Percentiles rank a stretch among this genome's conserved stretches.
phyloP scores from a whole-genome alignment of 441 rosid species.

The Macaranga tanarius region DNA sequence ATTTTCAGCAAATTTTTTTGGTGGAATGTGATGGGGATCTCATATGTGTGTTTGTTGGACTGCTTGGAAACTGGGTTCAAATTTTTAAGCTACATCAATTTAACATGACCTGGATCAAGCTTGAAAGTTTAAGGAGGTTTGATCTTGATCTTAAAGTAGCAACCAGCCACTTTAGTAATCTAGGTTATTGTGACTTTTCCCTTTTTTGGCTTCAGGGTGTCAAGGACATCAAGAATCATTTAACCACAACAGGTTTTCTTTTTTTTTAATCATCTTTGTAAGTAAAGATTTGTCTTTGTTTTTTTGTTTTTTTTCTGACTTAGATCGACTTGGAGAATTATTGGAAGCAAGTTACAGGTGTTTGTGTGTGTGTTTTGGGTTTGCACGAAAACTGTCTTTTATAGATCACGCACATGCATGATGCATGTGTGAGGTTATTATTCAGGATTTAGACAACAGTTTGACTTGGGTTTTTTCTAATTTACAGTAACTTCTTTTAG shows the following conservation, averaged over 20 bases:
- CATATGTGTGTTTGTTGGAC: neutral
- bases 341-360: neutral
- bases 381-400: neutral
- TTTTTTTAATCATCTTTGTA: neutral
- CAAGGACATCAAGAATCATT: conserved; percentile 7
- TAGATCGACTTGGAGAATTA: neutral
- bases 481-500: neutral
- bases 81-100: neutral
- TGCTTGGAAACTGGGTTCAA: neutral
- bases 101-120: neutral
- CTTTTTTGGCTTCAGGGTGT: neutral
- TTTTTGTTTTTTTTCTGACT: neutral
- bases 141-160: no score
- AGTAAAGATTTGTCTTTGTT: no score
- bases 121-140: neutral
- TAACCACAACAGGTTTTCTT: conserved; percentile 4
- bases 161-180: no score
- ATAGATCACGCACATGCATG: neutral
- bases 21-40: neutral
- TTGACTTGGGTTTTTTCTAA: neutral
- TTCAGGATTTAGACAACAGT: neutral
- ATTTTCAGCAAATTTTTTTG: neutral
- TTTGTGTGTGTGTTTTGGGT: neutral
- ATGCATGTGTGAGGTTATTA: neutral
- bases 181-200: no score